Conservation (phyloP, 2,329 filamentous ascomycete species). For the Aspergillus vadensis region DNA sequence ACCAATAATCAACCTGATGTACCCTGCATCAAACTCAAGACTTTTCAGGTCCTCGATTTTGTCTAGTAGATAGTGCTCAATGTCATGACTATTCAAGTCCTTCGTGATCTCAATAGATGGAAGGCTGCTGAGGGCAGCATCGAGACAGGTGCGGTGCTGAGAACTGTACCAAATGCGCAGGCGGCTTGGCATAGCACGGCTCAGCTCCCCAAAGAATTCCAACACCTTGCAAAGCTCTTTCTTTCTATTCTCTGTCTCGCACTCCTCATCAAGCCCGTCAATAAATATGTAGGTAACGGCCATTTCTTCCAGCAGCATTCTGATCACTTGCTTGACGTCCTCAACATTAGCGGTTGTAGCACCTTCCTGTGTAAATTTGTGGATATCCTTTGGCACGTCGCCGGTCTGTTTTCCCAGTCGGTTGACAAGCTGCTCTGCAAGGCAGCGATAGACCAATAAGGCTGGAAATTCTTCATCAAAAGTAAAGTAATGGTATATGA, state of each 20-base stretch:
- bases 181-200: background rate
- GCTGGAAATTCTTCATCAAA: slow-evolving; percentile 7
- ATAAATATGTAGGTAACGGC: background rate
- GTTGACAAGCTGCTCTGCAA: slow-evolving; percentile 7
- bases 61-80: background rate
- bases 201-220: background rate
- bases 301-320: background rate
- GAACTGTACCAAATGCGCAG: slow-evolving; percentile 3
- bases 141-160: slow-evolving; percentile 4
- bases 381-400: background rate
- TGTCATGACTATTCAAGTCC: background rate
- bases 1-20: background rate
- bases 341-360: slow-evolving; percentile 2
- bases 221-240: slow-evolving; percentile 1
- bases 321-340: slow-evolving; percentile 1
- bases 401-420: slow-evolving; percentile 3
- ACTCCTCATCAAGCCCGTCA: slow-evolving; percentile 1
- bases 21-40: slow-evolving; percentile 3
- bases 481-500: slow-evolving; percentile 5
- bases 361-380: slow-evolving; percentile 1
- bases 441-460: background rate
- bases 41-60: background rate
- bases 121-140: background rate
- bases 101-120: background rate
- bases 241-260: background rate